Evolutionary conservation across 2,329 filamentous ascomycete genomes (phyloP), one percentile per base, ranked within the genome.

Genomic region (Pseudogymnoascus sp.): DNA sequence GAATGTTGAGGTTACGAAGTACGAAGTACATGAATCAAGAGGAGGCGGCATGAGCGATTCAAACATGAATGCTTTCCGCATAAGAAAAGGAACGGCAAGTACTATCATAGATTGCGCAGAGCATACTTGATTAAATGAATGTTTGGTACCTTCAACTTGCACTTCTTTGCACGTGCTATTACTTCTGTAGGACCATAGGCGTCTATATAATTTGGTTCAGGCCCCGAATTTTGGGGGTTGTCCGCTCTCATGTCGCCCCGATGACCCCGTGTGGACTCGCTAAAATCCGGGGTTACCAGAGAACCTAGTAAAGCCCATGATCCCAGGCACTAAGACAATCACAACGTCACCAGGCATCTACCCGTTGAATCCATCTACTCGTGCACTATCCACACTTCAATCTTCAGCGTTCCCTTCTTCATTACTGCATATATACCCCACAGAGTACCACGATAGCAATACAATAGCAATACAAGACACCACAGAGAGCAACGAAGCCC

Each of bases 371-470:
- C 41, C 41, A n/a, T 16, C 16, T 28, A 50, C 24, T 50, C 24
- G 24, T 46, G 26, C 41, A 28, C 22, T 11, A 28, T 16, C 43
- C 14, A 5, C 22, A 28, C 14, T 28, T 28, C 43, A 28, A 50
- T 50, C 41, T 50, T 50, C 43, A 50, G 43, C 43, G 24, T 50
- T 50, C 28, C 43, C 43, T 50, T 50, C 43, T 28, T 28, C 24
- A 50, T 50, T 50, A 50, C 43, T 50, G 24, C 43, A 50, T 50
- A 50, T 50, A 50, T 50, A 50, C 43, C 43, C 43, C 43, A 50
- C 8, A 28, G 14, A 50, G 43, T 50, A 50, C 43, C 43, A 50
- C 37, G 26, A 46, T 26, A 43, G 8, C 38, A 11, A 43, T 43
- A 43, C 37, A 46, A 46, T 26, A 43, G 8, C 38, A 11, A 43